Evolutionary conservation across 2,329 filamentous ascomycete species (phyloP).

Genomic region (Sarocladium strictum): DNA sequence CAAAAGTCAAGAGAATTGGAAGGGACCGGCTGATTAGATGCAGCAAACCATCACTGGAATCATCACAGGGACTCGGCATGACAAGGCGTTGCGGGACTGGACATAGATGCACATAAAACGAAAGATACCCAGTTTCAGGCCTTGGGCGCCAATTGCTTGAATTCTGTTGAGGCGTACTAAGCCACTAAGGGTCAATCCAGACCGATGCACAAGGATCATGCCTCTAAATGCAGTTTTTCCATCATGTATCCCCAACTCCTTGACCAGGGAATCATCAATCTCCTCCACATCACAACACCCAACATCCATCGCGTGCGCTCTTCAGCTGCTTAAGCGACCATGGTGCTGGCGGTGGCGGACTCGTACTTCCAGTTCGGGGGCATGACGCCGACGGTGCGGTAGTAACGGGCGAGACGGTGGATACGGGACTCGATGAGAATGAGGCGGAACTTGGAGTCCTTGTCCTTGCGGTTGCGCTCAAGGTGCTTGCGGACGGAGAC

Average conservation of each 20-base stretch:
- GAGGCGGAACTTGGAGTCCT: constrained; percentile 99
- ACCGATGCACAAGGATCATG: constrained; percentile 33
- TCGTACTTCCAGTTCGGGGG: constrained; percentile 99
- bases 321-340: constrained; percentile 67
- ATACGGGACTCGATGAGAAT: constrained; percentile 99
- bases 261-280: constrained; percentile 27
- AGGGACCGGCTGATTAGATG: constrained; percentile 18
- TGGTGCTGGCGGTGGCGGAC: constrained; percentile 89
- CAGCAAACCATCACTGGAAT: neutral
- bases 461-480: constrained; percentile 99
- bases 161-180: constrained; percentile 25
- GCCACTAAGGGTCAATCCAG: constrained; percentile 24
- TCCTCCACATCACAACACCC: constrained; percentile 19
- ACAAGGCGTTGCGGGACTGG: neutral
- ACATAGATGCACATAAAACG: neutral
- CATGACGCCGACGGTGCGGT: constrained; percentile 86
- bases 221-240: constrained; percentile 39
- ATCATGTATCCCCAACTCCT: constrained; percentile 37
- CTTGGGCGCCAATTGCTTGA: constrained; percentile 24
- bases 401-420: constrained; percentile 98
- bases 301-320: constrained; percentile 4
- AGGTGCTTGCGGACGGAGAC: constrained; percentile 99
- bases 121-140: constrained; percentile 22
- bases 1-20: constrained; percentile 63
- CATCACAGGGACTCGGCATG: neutral